Evolutionary conservation across 2,329 filamentous ascomycete genomes (phyloP).

Genomic region (Anthostomella pinea): DNA sequence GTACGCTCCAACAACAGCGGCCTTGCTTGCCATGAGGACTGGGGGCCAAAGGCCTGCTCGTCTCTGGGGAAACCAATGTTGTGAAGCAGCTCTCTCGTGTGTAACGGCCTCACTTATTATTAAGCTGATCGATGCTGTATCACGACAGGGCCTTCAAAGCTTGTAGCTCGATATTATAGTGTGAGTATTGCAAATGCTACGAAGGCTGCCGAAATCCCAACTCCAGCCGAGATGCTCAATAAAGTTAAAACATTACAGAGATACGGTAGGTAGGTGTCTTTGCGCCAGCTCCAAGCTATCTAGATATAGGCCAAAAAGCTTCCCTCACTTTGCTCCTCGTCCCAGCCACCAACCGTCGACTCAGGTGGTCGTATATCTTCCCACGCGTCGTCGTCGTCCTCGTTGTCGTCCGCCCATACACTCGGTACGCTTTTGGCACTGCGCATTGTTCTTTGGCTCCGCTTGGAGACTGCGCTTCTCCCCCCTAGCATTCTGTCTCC

Average conservation of each 20-base stretch:
- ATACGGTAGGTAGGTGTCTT: slow-evolving; percentile 14
- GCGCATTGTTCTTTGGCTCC: slow-evolving; percentile 18
- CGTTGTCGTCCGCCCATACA: slow-evolving; percentile 17
- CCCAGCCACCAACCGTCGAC: slow-evolving; percentile 26
- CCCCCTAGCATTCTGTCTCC: slow-evolving; percentile 8
- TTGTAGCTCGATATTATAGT: too few relatives aligned
- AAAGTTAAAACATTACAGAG: slow-evolving; percentile 8
- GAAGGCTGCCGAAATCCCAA: too few relatives aligned
- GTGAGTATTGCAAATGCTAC: too few relatives aligned
- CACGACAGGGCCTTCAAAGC: too few relatives aligned
- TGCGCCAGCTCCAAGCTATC: slow-evolving; percentile 1
- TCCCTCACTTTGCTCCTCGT: slow-evolving; percentile 21
- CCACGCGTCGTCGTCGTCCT: slow-evolving; percentile 29
- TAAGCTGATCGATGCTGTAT: too few relatives aligned
- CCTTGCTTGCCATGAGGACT: too few relatives aligned
- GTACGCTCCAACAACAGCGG: not conserved
- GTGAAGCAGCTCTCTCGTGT: too few relatives aligned
- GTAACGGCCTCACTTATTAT: too few relatives aligned
- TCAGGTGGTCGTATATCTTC: slow-evolving; percentile 28
- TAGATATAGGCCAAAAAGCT: slow-evolving; percentile 32
- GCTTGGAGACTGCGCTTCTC: slow-evolving; percentile 16
- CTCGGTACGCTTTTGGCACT: slow-evolving; percentile 24
- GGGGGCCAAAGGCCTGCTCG: too few relatives aligned
- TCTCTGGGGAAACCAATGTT: too few relatives aligned
- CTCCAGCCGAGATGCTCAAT: not conserved